Percentiles rank a stretch among this genome's conserved stretches.
phyloP scores from a whole-genome alignment of 2,329 filamentous ascomycete species.

The Hymenoscyphus fraxineus region DNA sequence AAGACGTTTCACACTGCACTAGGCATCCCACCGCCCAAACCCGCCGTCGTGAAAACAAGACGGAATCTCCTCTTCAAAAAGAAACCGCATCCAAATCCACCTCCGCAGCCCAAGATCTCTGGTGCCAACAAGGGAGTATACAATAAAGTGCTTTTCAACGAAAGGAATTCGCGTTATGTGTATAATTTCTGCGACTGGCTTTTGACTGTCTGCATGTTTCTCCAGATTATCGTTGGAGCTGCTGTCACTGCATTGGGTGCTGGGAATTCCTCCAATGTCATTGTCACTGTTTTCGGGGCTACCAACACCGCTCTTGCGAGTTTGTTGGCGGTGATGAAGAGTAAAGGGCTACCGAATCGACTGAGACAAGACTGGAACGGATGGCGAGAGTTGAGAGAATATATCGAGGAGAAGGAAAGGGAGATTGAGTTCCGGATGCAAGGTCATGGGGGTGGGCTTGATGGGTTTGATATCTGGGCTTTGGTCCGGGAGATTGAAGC shows the following conservation, averaged over 20 bases:
- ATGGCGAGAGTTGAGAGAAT: slow-evolving; percentile 46
- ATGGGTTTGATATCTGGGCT: slow-evolving; percentile 30
- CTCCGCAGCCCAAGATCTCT: slow-evolving; percentile 30
- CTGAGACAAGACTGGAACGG: slow-evolving; percentile 44
- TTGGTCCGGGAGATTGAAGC: slow-evolving; percentile 19
- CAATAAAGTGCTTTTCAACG: slow-evolving; percentile 34
- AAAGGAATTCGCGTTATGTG: slow-evolving; percentile 32
- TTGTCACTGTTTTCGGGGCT: slow-evolving; percentile 54
- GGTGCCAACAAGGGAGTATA: slow-evolving; percentile 39
- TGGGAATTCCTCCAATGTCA: slow-evolving; percentile 45
- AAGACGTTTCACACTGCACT: slow-evolving; percentile 31
- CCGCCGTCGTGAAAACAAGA: slow-evolving; percentile 11
- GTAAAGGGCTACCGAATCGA: slow-evolving; percentile 45
- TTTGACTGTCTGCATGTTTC: slow-evolving; percentile 42
- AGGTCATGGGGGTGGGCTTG: slow-evolving; percentile 40
- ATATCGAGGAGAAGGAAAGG: slow-evolving; percentile 47
- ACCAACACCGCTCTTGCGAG: slow-evolving; percentile 61
- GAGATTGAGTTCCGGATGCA: slow-evolving; percentile 38
- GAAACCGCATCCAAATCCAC: not conserved
- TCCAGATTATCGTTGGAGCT: slow-evolving; percentile 46
- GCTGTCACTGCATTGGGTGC: slow-evolving; percentile 46
- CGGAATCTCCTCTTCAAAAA: slow-evolving; percentile 2
- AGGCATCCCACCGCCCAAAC: slow-evolving; percentile 35
- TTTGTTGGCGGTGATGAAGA: slow-evolving; percentile 51
- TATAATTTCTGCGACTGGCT: slow-evolving; percentile 36